These are phyloP conservation scores for Trypanosomatidae sp. DNA, from an alignment of 208 protist species.

Conservation along the genomic window DNA sequence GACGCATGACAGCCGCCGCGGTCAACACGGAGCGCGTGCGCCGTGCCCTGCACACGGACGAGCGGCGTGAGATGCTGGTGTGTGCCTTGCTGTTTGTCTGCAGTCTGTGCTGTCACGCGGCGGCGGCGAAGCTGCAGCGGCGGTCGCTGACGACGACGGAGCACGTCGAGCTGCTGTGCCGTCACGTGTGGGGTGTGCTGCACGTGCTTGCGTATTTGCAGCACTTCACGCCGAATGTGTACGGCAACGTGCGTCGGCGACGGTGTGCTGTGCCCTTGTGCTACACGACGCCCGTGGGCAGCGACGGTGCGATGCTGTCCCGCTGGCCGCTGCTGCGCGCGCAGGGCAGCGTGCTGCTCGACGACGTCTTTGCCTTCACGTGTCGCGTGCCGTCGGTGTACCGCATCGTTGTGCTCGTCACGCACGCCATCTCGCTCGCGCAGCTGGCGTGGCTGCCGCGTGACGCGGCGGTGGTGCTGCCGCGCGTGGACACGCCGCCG, in stretches of 20 bases:
- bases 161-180: no score
- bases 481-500: no score
- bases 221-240: constrained; percentile 61
- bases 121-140: no score
- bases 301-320: background rate
- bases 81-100: no score
- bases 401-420: constrained; percentile 37
- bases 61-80: no score
- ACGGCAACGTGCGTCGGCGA: constrained; percentile 54
- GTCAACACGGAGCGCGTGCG: no score
- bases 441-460: constrained; percentile 46
- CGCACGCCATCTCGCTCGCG: constrained; percentile 44
- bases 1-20: no score
- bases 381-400: constrained; percentile 44
- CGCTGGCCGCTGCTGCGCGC: constrained; percentile 8
- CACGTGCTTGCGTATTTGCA: constrained; percentile 65
- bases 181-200: constrained; percentile 33
- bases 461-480: constrained; percentile 44
- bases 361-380: constrained; percentile 82
- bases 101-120: no score
- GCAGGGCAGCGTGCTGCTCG: constrained; percentile 48
- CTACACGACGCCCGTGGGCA: background rate
- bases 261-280: constrained; percentile 52
- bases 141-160: no score
- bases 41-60: no score